Evolutionary conservation across 805 yeast genomes (phyloP).

Genomic region (Schwanniomyces pseudopolymorphus): DNA sequence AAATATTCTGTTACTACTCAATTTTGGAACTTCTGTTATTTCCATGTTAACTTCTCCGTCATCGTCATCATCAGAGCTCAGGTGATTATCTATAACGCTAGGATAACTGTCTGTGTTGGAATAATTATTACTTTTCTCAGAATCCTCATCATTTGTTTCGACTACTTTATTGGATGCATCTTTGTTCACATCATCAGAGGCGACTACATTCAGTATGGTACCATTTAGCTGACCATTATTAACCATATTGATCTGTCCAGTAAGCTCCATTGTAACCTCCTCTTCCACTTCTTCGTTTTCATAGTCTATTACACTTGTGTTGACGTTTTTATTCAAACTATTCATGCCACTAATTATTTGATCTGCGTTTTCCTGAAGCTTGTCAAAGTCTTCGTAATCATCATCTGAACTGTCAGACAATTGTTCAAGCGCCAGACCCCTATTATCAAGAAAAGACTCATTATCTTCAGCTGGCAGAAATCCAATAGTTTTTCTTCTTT

Average conservation of each 20-base stretch:
- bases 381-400: constrained; percentile 7
- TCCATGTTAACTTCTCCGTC: constrained; percentile 24
- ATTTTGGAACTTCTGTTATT: constrained; percentile 14
- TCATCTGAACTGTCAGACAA: constrained; percentile 27
- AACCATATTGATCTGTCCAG: constrained; percentile 13
- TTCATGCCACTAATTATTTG: constrained; percentile 3
- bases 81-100: neutral
- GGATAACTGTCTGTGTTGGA: neutral
- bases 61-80: constrained; percentile 6
- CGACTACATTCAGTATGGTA: neutral
- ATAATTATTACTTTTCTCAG: neutral
- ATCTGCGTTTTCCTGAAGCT: constrained; percentile 3
- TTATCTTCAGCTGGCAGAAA: constrained; percentile 11
- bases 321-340: neutral
- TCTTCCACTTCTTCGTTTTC: constrained; percentile 15
- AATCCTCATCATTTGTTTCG: neutral
- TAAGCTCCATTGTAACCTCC: constrained; percentile 31
- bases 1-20: neutral
- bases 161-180: neutral
- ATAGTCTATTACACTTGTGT: neutral
- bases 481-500: constrained; percentile 29
- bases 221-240: neutral
- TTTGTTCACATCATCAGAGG: neutral
- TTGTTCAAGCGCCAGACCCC: neutral
- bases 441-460: neutral